phyloP scores from a whole-genome alignment of 1,284 basidiomycete genomes.

The Papiliotrema fonsecae region DNA sequence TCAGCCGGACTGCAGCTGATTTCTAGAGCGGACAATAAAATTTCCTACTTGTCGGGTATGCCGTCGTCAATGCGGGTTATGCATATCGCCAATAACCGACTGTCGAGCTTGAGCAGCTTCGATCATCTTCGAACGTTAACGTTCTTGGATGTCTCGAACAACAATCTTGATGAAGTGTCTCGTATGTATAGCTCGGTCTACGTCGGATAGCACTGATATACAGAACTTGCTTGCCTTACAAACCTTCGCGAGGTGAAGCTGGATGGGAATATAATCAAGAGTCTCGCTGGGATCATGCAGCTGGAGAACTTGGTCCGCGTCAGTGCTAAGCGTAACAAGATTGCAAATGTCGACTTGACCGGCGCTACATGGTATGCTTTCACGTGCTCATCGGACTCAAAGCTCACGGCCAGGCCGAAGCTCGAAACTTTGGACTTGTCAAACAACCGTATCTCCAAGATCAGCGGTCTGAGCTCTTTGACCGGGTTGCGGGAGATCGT shows the following conservation, averaged over 20 bases:
- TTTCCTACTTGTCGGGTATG: slow-evolving; percentile 82
- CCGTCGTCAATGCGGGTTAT: slow-evolving; percentile 72
- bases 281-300: slow-evolving; percentile 70
- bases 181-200: slow-evolving; percentile 56
- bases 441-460: slow-evolving; percentile 62
- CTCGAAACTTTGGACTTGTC: slow-evolving; percentile 77
- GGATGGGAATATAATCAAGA: slow-evolving; percentile 73
- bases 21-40: slow-evolving; percentile 68
- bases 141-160: slow-evolving; percentile 83
- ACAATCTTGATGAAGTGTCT: slow-evolving; percentile 77
- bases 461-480: slow-evolving; percentile 62
- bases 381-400: neutral
- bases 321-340: slow-evolving; percentile 70
- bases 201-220: slow-evolving; percentile 7
- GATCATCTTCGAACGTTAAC: slow-evolving; percentile 80
- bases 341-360: slow-evolving; percentile 62
- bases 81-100: slow-evolving; percentile 72
- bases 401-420: slow-evolving; percentile 44
- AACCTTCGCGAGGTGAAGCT: slow-evolving; percentile 85
- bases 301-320: slow-evolving; percentile 78
- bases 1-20: neutral
- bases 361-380: slow-evolving; percentile 60
- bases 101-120: slow-evolving; percentile 84
- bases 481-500: slow-evolving; percentile 66
- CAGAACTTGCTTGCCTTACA: slow-evolving; percentile 75